Evolutionary conservation across 2,329 filamentous ascomycete genomes (phyloP).

Genomic region (Colletotrichum sp.): DNA sequence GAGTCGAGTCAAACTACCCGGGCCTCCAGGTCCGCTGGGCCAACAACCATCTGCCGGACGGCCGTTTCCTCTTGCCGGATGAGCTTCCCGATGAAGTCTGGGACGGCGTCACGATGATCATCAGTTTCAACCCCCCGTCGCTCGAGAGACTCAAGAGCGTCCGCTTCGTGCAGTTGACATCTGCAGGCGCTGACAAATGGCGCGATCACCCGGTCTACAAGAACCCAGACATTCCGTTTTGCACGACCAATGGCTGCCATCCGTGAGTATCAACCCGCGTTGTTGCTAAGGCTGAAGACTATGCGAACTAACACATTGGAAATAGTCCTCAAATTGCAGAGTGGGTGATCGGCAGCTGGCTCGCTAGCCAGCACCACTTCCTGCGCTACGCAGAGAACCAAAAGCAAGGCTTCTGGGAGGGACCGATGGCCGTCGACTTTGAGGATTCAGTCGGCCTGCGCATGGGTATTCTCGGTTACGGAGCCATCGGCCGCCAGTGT

Average conservation of each 20-base stretch:
- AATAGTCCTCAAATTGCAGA: slow-evolving; percentile 43
- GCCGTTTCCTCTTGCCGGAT: slow-evolving; percentile 24
- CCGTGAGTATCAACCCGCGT: slow-evolving; percentile 33
- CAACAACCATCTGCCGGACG: slow-evolving; percentile 20
- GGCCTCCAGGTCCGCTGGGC: slow-evolving; percentile 42
- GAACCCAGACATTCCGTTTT: slow-evolving; percentile 40
- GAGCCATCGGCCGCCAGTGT: slow-evolving; percentile 47
- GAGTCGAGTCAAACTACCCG: slow-evolving; percentile 37
- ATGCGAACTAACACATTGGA: background rate
- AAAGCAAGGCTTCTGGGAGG: slow-evolving; percentile 31
- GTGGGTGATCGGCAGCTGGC: slow-evolving; percentile 43
- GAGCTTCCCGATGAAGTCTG: slow-evolving; percentile 35
- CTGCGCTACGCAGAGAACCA: slow-evolving; percentile 31
- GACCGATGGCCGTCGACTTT: slow-evolving; percentile 20
- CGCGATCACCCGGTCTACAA: slow-evolving; percentile 35
- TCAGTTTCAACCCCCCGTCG: slow-evolving; percentile 34
- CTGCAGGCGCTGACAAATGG: slow-evolving; percentile 50
- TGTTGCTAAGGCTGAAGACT: accelerated
- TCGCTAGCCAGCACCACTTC: slow-evolving; percentile 37
- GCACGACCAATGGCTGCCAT: slow-evolving; percentile 46
- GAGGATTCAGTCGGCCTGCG: slow-evolving; percentile 38
- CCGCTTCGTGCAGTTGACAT: slow-evolving; percentile 49
- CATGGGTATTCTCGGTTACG: slow-evolving; percentile 50
- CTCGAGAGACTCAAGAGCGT: slow-evolving; percentile 36
- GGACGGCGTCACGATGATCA: slow-evolving; percentile 47